Evolutionary conservation across 2,329 filamentous ascomycete species (phyloP), one percentile per base, ranked within the genome.

Genomic region (Nothophaeocryptopus gaeumannii): DNA sequence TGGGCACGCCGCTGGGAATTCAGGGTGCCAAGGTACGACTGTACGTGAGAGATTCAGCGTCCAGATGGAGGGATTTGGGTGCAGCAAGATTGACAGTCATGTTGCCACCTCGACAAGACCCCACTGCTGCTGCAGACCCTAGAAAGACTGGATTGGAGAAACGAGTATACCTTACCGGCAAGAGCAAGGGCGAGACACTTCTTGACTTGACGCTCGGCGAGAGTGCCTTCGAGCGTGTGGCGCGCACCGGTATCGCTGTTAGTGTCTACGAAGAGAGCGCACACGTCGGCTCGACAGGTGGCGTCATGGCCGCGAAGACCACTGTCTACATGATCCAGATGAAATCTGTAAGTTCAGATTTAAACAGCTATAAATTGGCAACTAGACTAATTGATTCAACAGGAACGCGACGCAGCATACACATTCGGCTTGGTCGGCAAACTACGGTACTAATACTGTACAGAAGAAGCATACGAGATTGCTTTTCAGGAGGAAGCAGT

Each of bases 1-100:
- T 66, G 31, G 68, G 67, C 7, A 66, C 67, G 14, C 78, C 83
- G 14, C 70, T 84, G 15, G 86, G 85, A 46, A 83, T 89, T 50
- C 85, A 85, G 47, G 90, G 93, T 62, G 83, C 92, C 44, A 91
- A 91, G 60, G 88, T 96, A 60, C 80, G 90, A 32, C 80, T 97
- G 10, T 96, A 97, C 67, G 77, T 88, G 41, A 84, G 92, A 42
- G 85, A 90, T 52, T 75, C 75, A 8, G 76, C 81, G 1, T 83
- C 83, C 42, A 92, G 92, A 67, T 99, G 93, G 93, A 84, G 89
- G 54, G 91, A 97, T 66, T 84, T 91, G 74, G 92, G 93, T 57
- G 84, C 88, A 60, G 95, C 90, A 53, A 78, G 83, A 33, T 74
- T 99, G 52, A 89, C 87, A 12, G 89, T 99, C 62, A 83, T 90